Evolutionary conservation across 2,329 filamentous ascomycete genomes (phyloP).

Genomic region (Ceratocystis cubensis): DNA sequence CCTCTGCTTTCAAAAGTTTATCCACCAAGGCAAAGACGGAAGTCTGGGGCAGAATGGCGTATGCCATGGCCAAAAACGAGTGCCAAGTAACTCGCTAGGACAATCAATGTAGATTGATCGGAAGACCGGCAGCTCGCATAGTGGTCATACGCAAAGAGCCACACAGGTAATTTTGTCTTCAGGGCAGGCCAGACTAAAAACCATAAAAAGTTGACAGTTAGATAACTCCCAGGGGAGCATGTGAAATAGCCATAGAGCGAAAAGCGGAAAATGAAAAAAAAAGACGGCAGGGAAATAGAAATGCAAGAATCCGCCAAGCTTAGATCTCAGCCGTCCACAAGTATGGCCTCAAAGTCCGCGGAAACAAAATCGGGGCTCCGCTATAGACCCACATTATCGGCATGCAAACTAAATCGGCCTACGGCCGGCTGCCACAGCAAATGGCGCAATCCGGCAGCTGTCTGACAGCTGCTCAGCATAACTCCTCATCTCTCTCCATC

Average conservation of each 20-base stretch:
- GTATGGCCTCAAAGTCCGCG: neutral
- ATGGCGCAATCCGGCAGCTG: no score
- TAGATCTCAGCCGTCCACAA: neutral
- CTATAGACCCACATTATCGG: neutral
- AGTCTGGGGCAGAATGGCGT: constrained; percentile 9
- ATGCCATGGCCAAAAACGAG: neutral
- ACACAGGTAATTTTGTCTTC: no score
- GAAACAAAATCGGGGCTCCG: constrained; percentile 1
- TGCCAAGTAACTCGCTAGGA: neutral
- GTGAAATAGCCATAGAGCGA: no score
- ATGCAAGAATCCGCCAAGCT: neutral
- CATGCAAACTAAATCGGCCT: neutral
- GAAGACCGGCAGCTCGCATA: no score
- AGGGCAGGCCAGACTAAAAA: no score
- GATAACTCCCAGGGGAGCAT: no score
- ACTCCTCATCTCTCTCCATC: neutral
- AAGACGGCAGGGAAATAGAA: neutral
- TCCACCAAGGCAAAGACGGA: constrained; percentile 4
- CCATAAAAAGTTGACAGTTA: no score
- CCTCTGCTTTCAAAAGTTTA: neutral
- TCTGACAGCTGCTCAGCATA: neutral
- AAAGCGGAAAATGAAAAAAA: no score
- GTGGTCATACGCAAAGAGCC: no score
- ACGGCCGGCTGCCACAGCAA: neutral
- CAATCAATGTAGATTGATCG: neutral